Conservation (phyloP, 345 rosid genomes). For the Salix purpurea region DNA sequence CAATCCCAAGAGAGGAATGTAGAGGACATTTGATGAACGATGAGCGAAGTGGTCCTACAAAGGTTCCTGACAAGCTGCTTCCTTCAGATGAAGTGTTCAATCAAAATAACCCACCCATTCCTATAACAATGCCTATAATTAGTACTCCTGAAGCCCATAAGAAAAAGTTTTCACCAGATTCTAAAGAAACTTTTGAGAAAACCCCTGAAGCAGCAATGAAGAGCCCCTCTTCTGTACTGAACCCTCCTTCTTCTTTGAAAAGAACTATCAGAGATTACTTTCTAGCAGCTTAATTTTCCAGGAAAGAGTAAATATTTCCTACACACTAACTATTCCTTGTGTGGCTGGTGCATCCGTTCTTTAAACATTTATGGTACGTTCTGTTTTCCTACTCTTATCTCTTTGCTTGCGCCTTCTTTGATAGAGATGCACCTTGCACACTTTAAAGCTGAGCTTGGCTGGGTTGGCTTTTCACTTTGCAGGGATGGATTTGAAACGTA, state of each 20-base stretch:
- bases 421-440: neutral
- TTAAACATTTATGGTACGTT: neutral
- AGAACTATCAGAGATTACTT: constrained; percentile 91
- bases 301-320: too few species aligned
- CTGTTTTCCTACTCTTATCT: neutral
- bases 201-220: constrained; percentile 50
- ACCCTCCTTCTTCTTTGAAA: constrained; percentile 79
- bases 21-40: constrained; percentile 33
- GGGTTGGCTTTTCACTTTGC: neutral
- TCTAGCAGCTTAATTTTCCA: constrained; percentile 29
- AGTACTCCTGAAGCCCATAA: constrained; percentile 57
- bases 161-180: constrained; percentile 19
- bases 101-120: constrained; percentile 18
- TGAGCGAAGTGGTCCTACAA: constrained; percentile 25
- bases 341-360: neutral
- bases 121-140: constrained; percentile 20
- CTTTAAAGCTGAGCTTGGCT: neutral
- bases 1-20: constrained; percentile 45
- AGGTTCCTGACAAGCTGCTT: constrained; percentile 21
- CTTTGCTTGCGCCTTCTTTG: neutral
- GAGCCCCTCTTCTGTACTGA: constrained; percentile 84
- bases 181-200: constrained; percentile 35
- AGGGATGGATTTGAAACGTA: neutral
- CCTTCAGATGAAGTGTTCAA: constrained; percentile 24
- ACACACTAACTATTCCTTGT: too few species aligned